Base-by-base conservation (phyloP, 2,329 filamentous ascomycete genomes). In the Chaetoscypha palmicola region DNA sequence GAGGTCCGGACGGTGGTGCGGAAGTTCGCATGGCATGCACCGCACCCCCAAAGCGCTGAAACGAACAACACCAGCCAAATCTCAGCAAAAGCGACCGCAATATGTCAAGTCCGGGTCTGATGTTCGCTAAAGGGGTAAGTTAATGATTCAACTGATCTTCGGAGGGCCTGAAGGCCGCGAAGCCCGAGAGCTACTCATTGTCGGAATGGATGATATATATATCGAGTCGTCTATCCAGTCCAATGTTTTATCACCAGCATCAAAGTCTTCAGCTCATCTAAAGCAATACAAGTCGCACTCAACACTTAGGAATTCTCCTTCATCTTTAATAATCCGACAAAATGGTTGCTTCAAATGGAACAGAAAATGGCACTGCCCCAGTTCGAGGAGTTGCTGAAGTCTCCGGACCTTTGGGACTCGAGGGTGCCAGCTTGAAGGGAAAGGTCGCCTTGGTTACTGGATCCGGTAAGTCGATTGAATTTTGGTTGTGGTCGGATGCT, bases 371-470 rank as follows among this genome's bases (percentile, higher is more conserved):
- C 39, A 38, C 38, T 16, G 38, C 37, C 32, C 32, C 31, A 33
- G 21, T 37, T 32, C 45, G 22, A 45, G 42, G 42, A 31, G 42
- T 44, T 21, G 42, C 42, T 20, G 42, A 44, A 20, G 31, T 56
- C 21, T 26, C 20, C 17, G 52, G 52, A 28, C 53, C 54, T 45
- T 48, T 57, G 17, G 54, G 54, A 12, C 36, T 57, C 14, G 53
- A 44, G 23, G 30, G 41, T 14, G 54, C 54, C 17, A 57, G 54
- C 38, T 41, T 56, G 17, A 49, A 49, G 20, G 61, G 59, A 32
- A 63, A 63, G 41, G 53, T 58, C 19, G 61, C 61, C 22, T 48
- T 64, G 33, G 56, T 64, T 12, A 64, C 61, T n/a, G 61, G 61
- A 14, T 57, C 61, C 40, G 56, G 57, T 57, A 47, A 35, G 42